Base-by-base conservation (phyloP, 1,284 basidiomycete genomes). In the Apiotrichum mycotoxinovorans region DNA sequence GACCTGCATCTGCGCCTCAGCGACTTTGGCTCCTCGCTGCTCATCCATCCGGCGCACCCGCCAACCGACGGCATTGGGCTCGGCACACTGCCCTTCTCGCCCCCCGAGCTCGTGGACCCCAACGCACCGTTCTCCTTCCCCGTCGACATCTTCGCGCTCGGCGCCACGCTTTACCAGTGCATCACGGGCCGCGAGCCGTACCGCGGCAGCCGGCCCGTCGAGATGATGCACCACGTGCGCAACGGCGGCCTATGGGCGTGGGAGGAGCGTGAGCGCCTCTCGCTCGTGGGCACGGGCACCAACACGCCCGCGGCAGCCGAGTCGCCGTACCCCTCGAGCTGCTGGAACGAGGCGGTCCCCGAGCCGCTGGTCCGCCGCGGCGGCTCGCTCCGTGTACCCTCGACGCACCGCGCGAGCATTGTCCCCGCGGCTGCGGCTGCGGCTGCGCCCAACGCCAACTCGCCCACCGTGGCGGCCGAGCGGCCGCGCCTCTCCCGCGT, bases 141-240 rank as follows among this genome's bases (percentile, higher is more conserved):
- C 1, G 73, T 78, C 56, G 81, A 82, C 67, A 66, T 81, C 14
- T 82, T 80, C 63, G 73, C 78, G 22, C 73, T 81, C 42, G 81
- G 80, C 26, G 78, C 80, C 1, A 79, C 80, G 7, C 72, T 81
- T 20, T 72, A 75, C 51, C 77, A 79, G 51, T 72, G 77, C 46
- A 58, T 81, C 42, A 78, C 78, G 1, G 79, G 78, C 0, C 63
- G 74, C 10, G 79, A 81, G 55, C 81, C 81, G 3, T 81, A 77
- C 66, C 67, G 70, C 40, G 75, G 76, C 15, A 57, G 66, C 8
- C 67, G 79, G 12, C 65, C 72, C 0, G 64, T 78, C 26, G 79
- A 81, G 64, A 73, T 78, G 64, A 79, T 79, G 75, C 68, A 78
- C 55, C 72, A 76, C 57, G 78, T 80, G 18, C 66, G 72, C 18